These are phyloP conservation scores for Citrullus colocynthis DNA, from an alignment of 306 rosid species.

Conservation along the genomic window DNA sequence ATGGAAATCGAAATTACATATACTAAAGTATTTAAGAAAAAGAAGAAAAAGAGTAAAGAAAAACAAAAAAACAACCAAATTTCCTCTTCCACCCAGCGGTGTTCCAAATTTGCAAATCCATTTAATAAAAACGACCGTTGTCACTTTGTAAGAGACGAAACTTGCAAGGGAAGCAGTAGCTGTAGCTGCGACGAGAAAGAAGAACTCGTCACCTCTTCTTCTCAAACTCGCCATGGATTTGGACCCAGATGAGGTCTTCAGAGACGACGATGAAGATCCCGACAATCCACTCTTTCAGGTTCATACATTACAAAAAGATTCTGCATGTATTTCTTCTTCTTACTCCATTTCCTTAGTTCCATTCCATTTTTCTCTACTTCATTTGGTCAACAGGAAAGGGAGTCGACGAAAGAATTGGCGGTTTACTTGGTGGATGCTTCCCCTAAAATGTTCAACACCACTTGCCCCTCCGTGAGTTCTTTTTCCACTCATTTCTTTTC, in stretches of 20 bases:
- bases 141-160: background rate
- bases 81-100: too few species aligned
- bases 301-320: background rate
- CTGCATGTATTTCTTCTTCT: background rate
- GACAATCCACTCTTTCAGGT: slow-evolving; percentile 34
- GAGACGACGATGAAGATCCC: slow-evolving; percentile 68
- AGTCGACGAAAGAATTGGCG: slow-evolving; percentile 48
- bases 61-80: too few species aligned
- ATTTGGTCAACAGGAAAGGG: slow-evolving; percentile 32
- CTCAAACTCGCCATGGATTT: slow-evolving; percentile 30
- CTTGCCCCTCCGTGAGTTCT: slow-evolving; percentile 37
- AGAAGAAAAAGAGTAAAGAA: too few species aligned
- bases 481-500: background rate
- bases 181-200: background rate
- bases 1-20: too few species aligned
- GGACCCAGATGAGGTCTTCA: slow-evolving; percentile 74
- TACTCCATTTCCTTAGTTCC: background rate
- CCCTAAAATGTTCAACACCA: slow-evolving; percentile 60
- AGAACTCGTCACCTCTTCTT: background rate
- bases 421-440: slow-evolving; percentile 87
- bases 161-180: background rate
- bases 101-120: background rate
- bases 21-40: too few species aligned
- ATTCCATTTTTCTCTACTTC: background rate
- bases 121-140: background rate